Evolutionary conservation across 1,284 basidiomycete species (phyloP).

Genomic region (Ceratobasidium sp.): DNA sequence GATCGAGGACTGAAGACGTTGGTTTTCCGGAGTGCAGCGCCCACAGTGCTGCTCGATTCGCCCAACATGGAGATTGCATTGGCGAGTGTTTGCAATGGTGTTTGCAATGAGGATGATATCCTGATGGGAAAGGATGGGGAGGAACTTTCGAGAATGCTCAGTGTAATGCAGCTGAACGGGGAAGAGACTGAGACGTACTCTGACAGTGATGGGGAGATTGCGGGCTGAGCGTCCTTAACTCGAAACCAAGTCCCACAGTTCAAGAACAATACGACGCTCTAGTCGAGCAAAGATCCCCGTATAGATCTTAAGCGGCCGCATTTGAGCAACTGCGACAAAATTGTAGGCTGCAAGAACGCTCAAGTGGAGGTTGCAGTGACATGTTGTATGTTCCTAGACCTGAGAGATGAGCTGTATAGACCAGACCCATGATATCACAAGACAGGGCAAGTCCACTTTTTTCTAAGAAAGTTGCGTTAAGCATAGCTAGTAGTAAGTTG

Average conservation of each 20-base stretch:
- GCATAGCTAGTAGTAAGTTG: too few species aligned
- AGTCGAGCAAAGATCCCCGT: too few species aligned
- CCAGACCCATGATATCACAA: too few species aligned
- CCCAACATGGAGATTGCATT: not conserved
- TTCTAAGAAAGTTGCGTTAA: too few species aligned
- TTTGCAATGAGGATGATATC: not conserved
- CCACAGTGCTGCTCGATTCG: not conserved
- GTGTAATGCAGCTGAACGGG: not conserved
- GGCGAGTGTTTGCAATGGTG: not conserved
- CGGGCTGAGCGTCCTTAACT: not conserved
- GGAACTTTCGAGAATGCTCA: not conserved
- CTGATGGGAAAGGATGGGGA: not conserved
- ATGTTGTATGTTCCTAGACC: too few species aligned
- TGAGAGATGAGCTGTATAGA: too few species aligned
- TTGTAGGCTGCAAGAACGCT: too few species aligned
- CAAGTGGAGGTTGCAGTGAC: too few species aligned
- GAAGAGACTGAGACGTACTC: not conserved
- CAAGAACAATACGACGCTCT: too few species aligned
- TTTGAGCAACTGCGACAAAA: too few species aligned
- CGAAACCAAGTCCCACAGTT: not conserved
- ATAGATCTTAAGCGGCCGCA: too few species aligned
- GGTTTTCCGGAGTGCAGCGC: not conserved
- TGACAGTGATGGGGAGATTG: not conserved
- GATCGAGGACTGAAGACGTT: not conserved
- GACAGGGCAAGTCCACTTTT: too few species aligned